Evolutionary conservation across 2,329 filamentous ascomycete genomes (phyloP).

Genomic region (Beauveria caledonica): DNA sequence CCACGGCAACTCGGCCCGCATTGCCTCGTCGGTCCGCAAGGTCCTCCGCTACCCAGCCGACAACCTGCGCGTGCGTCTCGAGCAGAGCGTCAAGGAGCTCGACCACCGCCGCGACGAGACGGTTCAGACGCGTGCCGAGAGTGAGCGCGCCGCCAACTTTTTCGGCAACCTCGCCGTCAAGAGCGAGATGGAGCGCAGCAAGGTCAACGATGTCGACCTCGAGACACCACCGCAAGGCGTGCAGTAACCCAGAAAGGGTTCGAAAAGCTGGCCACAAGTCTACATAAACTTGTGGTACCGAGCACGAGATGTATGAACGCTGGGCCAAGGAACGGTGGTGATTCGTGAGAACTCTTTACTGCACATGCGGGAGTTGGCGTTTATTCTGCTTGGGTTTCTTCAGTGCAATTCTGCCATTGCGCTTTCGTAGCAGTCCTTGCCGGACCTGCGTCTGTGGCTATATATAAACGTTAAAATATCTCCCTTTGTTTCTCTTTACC

Average conservation of each 20-base stretch:
- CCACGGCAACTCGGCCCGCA: constrained; percentile 77
- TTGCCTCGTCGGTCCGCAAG: constrained; percentile 77
- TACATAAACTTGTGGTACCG: not conserved
- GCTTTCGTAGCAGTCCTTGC: not conserved
- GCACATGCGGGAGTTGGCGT: constrained; percentile 7
- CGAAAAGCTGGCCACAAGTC: not conserved
- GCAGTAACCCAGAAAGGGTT: not conserved
- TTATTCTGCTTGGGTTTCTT: not conserved
- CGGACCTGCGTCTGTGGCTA: not conserved
- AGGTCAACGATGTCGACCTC: constrained; percentile 45
- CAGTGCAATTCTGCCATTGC: not conserved
- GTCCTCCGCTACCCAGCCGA: constrained; percentile 83
- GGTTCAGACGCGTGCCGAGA: constrained; percentile 71
- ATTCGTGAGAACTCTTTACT: not conserved
- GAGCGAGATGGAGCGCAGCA: constrained; percentile 42
- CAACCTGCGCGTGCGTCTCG: constrained; percentile 73
- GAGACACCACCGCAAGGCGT: constrained; percentile 40
- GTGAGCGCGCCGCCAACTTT: constrained; percentile 80
- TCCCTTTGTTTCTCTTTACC: not conserved
- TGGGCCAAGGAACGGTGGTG: not conserved
- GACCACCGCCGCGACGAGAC: constrained; percentile 73
- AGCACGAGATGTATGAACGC: not conserved
- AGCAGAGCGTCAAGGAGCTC: constrained; percentile 79
- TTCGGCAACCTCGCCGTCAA: constrained; percentile 76
- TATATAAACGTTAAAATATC: not conserved